Percentiles rank a stretch among this genome's conserved stretches.
Conservation (phyloP, 192 early-diverging fungal species). For the Backusella morwellensis region DNA sequence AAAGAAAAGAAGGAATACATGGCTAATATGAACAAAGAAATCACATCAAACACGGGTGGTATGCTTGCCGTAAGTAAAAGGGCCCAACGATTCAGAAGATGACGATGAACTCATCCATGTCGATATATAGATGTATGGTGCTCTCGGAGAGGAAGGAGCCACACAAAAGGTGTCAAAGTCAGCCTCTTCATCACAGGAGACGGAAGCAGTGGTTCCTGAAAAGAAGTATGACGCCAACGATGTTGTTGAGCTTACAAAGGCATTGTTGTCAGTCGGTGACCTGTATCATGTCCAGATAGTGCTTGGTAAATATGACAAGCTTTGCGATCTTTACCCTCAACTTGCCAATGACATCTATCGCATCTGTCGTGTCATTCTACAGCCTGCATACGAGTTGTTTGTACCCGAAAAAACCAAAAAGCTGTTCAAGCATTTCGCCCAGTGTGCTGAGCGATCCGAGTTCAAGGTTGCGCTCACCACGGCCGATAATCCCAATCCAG, state of each 20-base stretch:
- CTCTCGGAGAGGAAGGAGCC: slow-evolving; percentile 29
- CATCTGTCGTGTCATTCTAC: slow-evolving; percentile 53
- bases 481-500: not conserved
- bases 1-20: slow-evolving; percentile 44
- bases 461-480: slow-evolving; percentile 7
- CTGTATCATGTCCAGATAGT: slow-evolving; percentile 48
- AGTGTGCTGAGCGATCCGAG: slow-evolving; percentile 21
- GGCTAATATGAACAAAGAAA: slow-evolving; percentile 39
- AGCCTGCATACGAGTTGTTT: slow-evolving; percentile 50
- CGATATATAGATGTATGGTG: slow-evolving; percentile 20
- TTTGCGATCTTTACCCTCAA: slow-evolving; percentile 56
- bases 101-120: not conserved
- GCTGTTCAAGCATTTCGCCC: slow-evolving; percentile 19
- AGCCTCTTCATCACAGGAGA: not conserved
- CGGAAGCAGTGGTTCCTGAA: not conserved
- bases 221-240: slow-evolving; percentile 45
- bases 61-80: slow-evolving; percentile 5
- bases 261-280: slow-evolving; percentile 66
- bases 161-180: slow-evolving; percentile 11
- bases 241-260: slow-evolving; percentile 58
- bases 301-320: slow-evolving; percentile 48
- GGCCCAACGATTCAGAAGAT: not conserved
- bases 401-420: slow-evolving; percentile 31
- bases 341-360: slow-evolving; percentile 62
- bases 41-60: slow-evolving; percentile 23